These are phyloP conservation scores for Kalmusia sp. DNA, from an alignment of 2,329 filamentous ascomycete genomes.

Conservation along the genomic window DNA sequence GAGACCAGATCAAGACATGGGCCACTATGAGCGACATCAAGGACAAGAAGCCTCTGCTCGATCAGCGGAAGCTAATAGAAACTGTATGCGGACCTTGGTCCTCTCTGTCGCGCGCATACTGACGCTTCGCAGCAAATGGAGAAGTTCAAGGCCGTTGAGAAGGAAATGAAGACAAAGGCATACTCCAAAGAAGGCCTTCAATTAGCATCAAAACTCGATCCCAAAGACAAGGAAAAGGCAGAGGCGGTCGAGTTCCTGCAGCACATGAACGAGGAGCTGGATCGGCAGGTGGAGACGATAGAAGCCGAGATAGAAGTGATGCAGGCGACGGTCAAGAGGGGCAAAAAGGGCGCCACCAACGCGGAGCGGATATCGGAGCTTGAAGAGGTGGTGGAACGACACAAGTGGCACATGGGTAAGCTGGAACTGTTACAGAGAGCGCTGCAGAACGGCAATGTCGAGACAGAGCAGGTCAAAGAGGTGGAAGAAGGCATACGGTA, in stretches of 20 bases:
- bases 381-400: conserved; percentile 82
- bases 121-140: conserved; percentile 84
- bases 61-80: conserved; percentile 95
- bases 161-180: conserved; percentile 99
- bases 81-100: conserved; percentile 67
- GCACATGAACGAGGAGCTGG: conserved; percentile 87
- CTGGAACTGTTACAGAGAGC: conserved; percentile 89
- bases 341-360: conserved; percentile 84
- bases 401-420: conserved; percentile 96
- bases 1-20: conserved; percentile 99
- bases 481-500: conserved; percentile 93
- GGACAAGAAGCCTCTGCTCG: conserved; percentile 94
- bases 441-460: conserved; percentile 90
- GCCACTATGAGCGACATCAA: conserved; percentile 98
- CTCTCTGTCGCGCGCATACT: conserved; percentile 29
- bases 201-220: conserved; percentile 89
- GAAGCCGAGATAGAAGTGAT: conserved; percentile 90
- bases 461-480: conserved; percentile 84
- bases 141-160: conserved; percentile 99
- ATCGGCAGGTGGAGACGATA: conserved; percentile 88
- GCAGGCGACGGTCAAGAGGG: conserved; percentile 91
- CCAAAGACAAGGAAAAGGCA: conserved; percentile 94
- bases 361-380: conserved; percentile 88
- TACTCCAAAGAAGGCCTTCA: conserved; percentile 98
- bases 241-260: conserved; percentile 88